Percentiles rank a stretch among this genome's conserved stretches.
These are phyloP conservation scores for Syzygium syzygioides DNA, from an alignment of 441 rosid species.

Conservation along the genomic window DNA sequence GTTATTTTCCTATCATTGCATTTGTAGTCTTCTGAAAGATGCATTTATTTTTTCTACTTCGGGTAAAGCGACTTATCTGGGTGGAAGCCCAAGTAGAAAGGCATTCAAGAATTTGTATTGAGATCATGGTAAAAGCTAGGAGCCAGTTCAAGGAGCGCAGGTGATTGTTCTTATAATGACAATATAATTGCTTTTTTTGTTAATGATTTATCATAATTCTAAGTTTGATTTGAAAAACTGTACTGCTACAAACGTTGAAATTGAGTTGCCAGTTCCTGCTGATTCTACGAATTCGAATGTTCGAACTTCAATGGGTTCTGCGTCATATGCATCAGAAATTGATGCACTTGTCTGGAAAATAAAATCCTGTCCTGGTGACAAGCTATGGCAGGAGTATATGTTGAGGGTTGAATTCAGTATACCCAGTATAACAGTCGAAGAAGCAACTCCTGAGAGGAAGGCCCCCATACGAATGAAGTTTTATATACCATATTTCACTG, in stretches of 20 bases:
- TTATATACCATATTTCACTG: conserved; percentile 96
- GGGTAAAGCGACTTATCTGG: conserved; percentile 98
- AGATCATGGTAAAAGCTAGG: conserved; percentile 89
- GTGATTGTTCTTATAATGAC: conserved; percentile 19
- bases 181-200: neutral
- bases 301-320: conserved; percentile 95
- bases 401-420: conserved; percentile 94
- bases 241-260: conserved; percentile 95
- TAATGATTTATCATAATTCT: neutral
- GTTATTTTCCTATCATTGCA: neutral
- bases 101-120: conserved; percentile 96
- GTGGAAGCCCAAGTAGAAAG: conserved; percentile 98
- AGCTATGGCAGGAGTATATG: conserved; percentile 94
- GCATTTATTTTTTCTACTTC: conserved; percentile 7
- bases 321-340: conserved; percentile 84
- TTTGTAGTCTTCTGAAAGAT: neutral
- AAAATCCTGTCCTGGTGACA: conserved; percentile 93
- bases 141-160: conserved; percentile 99
- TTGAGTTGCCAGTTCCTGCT: conserved; percentile 85
- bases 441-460: conserved; percentile 81
- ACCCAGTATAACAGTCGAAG: conserved; percentile 94
- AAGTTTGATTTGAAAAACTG: conserved; percentile 26
- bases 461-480: conserved; percentile 98
- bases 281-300: conserved; percentile 90
- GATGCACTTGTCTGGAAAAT: conserved; percentile 97